Percentiles rank a stretch among this genome's conserved stretches.
These are phyloP conservation scores for Saraca asoca DNA, from an alignment of 331 rosid genomes.

Conservation along the genomic window DNA sequence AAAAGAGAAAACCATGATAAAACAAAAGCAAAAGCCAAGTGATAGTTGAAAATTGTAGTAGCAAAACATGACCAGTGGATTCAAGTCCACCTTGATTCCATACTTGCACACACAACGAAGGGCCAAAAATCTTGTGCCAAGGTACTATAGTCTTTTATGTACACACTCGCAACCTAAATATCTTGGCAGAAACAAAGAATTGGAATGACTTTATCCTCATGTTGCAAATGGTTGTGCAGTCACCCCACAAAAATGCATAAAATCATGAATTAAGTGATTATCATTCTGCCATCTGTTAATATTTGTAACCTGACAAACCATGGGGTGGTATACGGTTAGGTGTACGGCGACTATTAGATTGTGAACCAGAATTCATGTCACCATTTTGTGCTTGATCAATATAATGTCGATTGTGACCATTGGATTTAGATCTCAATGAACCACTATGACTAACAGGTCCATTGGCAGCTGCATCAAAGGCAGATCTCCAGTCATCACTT, in stretches of 20 bases:
- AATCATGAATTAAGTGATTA: constrained; percentile 46
- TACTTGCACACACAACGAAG: constrained; percentile 34
- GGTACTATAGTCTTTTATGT: constrained; percentile 60
- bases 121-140: constrained; percentile 44
- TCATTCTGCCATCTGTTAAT: constrained; percentile 45
- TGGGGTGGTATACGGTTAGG: constrained; percentile 87
- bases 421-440: constrained; percentile 54
- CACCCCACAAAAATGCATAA: constrained; percentile 65
- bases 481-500: constrained; percentile 97
- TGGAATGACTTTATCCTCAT: constrained; percentile 42
- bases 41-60: constrained; percentile 46
- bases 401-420: constrained; percentile 72
- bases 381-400: constrained; percentile 75
- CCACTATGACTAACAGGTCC: constrained; percentile 53
- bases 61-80: constrained; percentile 50
- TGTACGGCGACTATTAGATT: constrained; percentile 80
- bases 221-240: constrained; percentile 42
- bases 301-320: constrained; percentile 75
- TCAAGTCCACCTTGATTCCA: constrained; percentile 52
- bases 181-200: constrained; percentile 51
- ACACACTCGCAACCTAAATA: constrained; percentile 61
- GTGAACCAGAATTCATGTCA: constrained; percentile 50
- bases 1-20: background rate
- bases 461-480: constrained; percentile 87
- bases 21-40: constrained; percentile 22